phyloP scores from a whole-genome alignment of 495 filamentous ascomycete species.

The Pyrenula aspistea region DNA sequence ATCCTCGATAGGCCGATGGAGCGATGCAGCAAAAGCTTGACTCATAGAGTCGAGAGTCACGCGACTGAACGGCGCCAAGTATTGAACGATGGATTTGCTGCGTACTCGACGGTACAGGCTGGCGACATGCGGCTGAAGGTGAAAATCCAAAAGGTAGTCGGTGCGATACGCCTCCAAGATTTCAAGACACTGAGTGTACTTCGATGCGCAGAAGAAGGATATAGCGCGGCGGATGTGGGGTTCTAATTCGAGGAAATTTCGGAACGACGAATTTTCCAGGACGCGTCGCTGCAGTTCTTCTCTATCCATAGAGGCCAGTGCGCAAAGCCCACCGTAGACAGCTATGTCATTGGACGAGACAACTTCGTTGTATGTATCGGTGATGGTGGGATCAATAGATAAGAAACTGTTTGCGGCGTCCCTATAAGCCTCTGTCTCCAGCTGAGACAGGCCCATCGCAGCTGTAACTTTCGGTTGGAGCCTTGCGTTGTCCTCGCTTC shows the following conservation, averaged over 20 bases:
- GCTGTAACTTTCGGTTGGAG: constrained; percentile 53
- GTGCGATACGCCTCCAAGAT: constrained; percentile 69
- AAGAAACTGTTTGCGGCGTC: constrained; percentile 70
- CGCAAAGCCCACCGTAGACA: constrained; percentile 81
- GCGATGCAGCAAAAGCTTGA: constrained; percentile 42
- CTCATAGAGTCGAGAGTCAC: constrained; percentile 61
- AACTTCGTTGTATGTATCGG: constrained; percentile 55
- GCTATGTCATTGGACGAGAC: constrained; percentile 80
- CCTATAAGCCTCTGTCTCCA: constrained; percentile 50
- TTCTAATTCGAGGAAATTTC: constrained; percentile 81
- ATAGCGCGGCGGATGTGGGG: constrained; percentile 90
- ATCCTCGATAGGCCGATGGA: constrained; percentile 49
- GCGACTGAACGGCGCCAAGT: constrained; percentile 68
- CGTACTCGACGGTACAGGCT: constrained; percentile 61
- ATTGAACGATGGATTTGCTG: constrained; percentile 85
- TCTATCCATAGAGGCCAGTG: constrained; percentile 81
- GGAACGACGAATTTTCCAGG: constrained; percentile 68
- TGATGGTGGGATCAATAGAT: constrained; percentile 34
- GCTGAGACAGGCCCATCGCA: constrained; percentile 55
- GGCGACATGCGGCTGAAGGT: constrained; percentile 66
- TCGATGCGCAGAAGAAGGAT: constrained; percentile 70
- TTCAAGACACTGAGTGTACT: constrained; percentile 72
- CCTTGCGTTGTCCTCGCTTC: constrained; percentile 44
- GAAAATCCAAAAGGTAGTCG: constrained; percentile 83
- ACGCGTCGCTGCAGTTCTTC: constrained; percentile 60